Evolutionary conservation across 331 rosid genomes (phyloP).

Genomic region (Telfairia occidentalis): DNA sequence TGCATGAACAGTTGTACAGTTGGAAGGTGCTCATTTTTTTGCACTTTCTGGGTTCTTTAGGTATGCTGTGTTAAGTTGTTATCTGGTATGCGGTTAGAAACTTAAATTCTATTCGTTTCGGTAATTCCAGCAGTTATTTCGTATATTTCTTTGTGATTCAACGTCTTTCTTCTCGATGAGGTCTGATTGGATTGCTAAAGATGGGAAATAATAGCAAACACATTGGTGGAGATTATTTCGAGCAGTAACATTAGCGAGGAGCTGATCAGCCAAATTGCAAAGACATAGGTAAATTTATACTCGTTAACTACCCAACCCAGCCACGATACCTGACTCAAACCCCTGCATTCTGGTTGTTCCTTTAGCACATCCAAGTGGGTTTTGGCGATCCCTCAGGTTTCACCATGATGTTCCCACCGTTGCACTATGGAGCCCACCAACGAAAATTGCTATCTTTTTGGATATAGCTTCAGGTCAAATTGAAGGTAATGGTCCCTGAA

Average conservation of each 20-base stretch:
- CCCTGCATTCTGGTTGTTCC: not conserved
- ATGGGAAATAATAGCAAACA: constrained; percentile 1
- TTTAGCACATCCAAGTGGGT: not conserved
- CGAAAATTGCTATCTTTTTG: constrained; percentile 2
- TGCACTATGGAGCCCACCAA: not conserved
- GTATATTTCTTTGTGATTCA: not conserved
- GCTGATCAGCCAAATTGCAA: not conserved
- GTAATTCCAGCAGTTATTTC: not conserved
- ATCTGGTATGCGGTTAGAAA: not conserved
- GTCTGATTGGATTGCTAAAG: constrained; percentile 11
- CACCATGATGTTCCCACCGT: not conserved
- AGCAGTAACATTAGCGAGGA: not conserved
- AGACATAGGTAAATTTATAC: constrained; percentile 1
- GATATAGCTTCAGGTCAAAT: constrained; percentile 2
- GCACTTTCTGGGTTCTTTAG: constrained; percentile 11
- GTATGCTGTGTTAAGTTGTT: not conserved
- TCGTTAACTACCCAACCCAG: not conserved
- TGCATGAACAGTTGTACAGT: not conserved
- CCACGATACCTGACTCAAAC: not conserved
- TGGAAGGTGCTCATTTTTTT: constrained; percentile 8
- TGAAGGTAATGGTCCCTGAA: constrained; percentile 5
- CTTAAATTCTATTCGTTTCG: not conserved
- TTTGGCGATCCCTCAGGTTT: not conserved
- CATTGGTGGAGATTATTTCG: not conserved
- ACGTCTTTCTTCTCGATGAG: constrained; percentile 4